These are phyloP conservation scores for Paecilomyces formosus DNA, from an alignment of 2,329 filamentous ascomycete species.

Conservation along the genomic window DNA sequence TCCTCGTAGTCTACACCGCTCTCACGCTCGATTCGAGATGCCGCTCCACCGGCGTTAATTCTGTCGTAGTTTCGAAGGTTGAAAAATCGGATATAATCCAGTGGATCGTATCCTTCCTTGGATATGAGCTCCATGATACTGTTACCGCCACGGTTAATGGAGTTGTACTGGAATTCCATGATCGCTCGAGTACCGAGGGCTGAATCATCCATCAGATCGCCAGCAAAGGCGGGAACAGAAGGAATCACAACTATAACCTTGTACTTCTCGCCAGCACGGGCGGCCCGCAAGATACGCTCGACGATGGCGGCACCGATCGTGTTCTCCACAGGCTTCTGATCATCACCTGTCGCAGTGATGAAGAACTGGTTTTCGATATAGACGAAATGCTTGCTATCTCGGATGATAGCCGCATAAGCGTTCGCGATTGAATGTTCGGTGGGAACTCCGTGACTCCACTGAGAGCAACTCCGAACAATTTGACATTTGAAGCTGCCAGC, in stretches of 20 bases:
- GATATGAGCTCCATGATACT: slow-evolving; percentile 79
- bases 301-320: slow-evolving; percentile 87
- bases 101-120: slow-evolving; percentile 69
- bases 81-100: slow-evolving; percentile 83
- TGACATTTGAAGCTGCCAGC: slow-evolving; percentile 31
- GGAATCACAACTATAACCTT: slow-evolving; percentile 85
- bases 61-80: slow-evolving; percentile 92
- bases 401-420: slow-evolving; percentile 77
- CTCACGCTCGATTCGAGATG: slow-evolving; percentile 30
- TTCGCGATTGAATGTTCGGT: slow-evolving; percentile 77
- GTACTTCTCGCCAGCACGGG: slow-evolving; percentile 78
- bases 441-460: slow-evolving; percentile 92
- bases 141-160: slow-evolving; percentile 83
- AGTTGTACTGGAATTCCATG: slow-evolving; percentile 98
- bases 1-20: slow-evolving; percentile 40
- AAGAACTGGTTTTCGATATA: slow-evolving; percentile 99
- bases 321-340: slow-evolving; percentile 81
- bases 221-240: slow-evolving; percentile 86
- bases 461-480: slow-evolving; percentile 69
- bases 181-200: slow-evolving; percentile 84
- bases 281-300: slow-evolving; percentile 75
- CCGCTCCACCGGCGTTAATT: slow-evolving; percentile 50
- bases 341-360: slow-evolving; percentile 82
- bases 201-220: slow-evolving; percentile 76
- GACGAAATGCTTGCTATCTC: slow-evolving; percentile 81